phyloP scores from a whole-genome alignment of 345 rosid genomes.

The Kernera saxatilis region DNA sequence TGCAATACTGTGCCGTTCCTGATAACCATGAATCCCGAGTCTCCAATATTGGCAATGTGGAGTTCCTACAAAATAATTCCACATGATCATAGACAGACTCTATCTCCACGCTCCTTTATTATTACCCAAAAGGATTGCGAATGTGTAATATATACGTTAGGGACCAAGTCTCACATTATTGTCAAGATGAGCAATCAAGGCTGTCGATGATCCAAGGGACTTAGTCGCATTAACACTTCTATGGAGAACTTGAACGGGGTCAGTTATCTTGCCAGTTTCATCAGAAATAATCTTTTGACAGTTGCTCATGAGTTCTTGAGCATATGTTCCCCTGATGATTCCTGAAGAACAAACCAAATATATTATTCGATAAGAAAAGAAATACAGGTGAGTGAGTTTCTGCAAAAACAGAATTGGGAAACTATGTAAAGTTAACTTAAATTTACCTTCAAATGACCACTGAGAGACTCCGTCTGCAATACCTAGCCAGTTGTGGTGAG shows the following conservation, averaged over 20 bases:
- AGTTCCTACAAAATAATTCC: conserved; percentile 43
- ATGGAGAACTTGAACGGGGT: conserved; percentile 47
- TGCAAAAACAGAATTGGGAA: background rate
- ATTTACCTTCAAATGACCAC: conserved; percentile 74
- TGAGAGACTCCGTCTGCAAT: conserved; percentile 69
- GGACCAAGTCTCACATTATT: conserved; percentile 43
- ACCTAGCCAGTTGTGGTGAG: conserved; percentile 58
- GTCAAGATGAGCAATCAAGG: conserved; percentile 59
- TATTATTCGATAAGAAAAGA: background rate
- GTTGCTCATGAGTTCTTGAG: conserved; percentile 49
- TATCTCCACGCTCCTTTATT: background rate
- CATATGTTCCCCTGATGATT: conserved; percentile 38
- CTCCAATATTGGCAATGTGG: conserved; percentile 66
- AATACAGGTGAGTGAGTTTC: background rate
- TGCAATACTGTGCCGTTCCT: conserved; percentile 45
- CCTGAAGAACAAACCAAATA: conserved; percentile 40
- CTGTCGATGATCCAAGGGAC: conserved; percentile 58
- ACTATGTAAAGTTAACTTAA: background rate
- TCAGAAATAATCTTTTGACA: conserved; percentile 46
- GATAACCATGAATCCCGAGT: conserved; percentile 65
- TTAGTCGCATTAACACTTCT: conserved; percentile 49
- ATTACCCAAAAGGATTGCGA: background rate
- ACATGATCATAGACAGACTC: conserved; percentile 1
- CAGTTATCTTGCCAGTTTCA: conserved; percentile 27
- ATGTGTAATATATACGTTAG: background rate